A percentile compares a stretch with the other conserved stretches of the same genome.
These are phyloP conservation scores for Hypoxylon sp. DNA, from an alignment of 2,329 filamentous ascomycete genomes.

Conservation along the genomic window DNA sequence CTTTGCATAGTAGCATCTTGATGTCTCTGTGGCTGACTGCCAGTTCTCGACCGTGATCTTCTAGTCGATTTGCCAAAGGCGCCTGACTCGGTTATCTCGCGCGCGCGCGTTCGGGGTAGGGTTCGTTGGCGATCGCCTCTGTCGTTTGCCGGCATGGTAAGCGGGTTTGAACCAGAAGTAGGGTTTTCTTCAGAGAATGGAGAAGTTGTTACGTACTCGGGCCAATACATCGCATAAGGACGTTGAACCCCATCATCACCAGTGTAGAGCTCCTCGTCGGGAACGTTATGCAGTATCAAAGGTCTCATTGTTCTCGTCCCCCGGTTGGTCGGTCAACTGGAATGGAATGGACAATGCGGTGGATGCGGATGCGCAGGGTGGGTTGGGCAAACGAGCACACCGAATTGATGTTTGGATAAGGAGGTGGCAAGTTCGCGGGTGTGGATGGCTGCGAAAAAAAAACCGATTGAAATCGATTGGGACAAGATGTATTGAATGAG, in stretches of 20 bases:
- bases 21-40: conserved; percentile 61
- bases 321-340: conserved; percentile 4
- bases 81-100: conserved; percentile 66
- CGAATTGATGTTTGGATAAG: conserved; percentile 1
- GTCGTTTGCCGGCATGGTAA: conserved; percentile 34
- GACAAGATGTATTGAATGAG: conserved; percentile 1
- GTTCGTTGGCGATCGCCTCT: conserved; percentile 63
- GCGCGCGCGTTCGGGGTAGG: conserved; percentile 57
- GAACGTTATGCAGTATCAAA: conserved; percentile 73
- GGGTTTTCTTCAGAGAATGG: background rate
- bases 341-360: conserved; percentile 1
- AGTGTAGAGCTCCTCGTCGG: conserved; percentile 72
- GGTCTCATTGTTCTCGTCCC: conserved; percentile 62
- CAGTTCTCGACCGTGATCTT: conserved; percentile 68
- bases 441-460: conserved; percentile 12
- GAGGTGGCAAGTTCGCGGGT: background rate
- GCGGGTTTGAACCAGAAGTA: conserved; percentile 3
- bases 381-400: conserved; percentile 7
- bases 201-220: conserved; percentile 58
- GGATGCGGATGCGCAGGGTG: conserved; percentile 2
- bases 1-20: conserved; percentile 70
- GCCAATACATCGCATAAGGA: conserved; percentile 72
- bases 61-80: conserved; percentile 74
- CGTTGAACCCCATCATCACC: conserved; percentile 71
- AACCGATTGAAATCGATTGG: conserved; percentile 20